These are phyloP conservation scores for Penicillium desertorum DNA, from an alignment of 495 filamentous ascomycete genomes.

Conservation along the genomic window DNA sequence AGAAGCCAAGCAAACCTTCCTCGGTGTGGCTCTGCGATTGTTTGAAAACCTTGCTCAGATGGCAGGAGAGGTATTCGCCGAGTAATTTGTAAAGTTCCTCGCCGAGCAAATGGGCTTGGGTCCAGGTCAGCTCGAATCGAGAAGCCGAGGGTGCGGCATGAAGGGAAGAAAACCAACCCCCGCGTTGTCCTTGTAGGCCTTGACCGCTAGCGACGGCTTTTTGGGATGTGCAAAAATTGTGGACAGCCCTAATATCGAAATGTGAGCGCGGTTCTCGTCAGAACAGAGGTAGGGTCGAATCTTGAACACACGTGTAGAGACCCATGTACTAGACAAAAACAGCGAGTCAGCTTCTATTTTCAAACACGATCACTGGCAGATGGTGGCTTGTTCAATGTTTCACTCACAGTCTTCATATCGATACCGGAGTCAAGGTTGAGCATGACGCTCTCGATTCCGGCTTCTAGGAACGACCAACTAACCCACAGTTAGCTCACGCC, in stretches of 20 bases:
- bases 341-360: slow-evolving; percentile 14
- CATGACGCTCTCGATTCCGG: slow-evolving; percentile 90
- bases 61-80: slow-evolving; percentile 74
- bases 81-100: slow-evolving; percentile 95
- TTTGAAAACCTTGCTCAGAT: slow-evolving; percentile 64
- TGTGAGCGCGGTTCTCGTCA: slow-evolving; percentile 23
- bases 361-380: not conserved
- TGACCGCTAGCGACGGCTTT: slow-evolving; percentile 68
- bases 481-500: slow-evolving; percentile 18
- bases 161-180: slow-evolving; percentile 56
- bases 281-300: slow-evolving; percentile 16
- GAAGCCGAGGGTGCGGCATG: slow-evolving; percentile 5
- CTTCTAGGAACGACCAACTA: slow-evolving; percentile 87
- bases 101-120: slow-evolving; percentile 81
- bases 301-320: slow-evolving; percentile 77
- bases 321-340: slow-evolving; percentile 76
- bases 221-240: slow-evolving; percentile 99
- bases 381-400: not conserved
- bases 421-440: slow-evolving; percentile 83
- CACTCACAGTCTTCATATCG: slow-evolving; percentile 83
- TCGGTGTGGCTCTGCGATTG: slow-evolving; percentile 76
- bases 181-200: slow-evolving; percentile 64
- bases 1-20: slow-evolving; percentile 89
- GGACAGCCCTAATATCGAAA: slow-evolving; percentile 68
- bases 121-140: not conserved